A percentile compares a stretch with the other conserved stretches of the same genome.
Evolutionary conservation across 805 yeast species (phyloP).

Genomic region (Starmerella bombicola): DNA sequence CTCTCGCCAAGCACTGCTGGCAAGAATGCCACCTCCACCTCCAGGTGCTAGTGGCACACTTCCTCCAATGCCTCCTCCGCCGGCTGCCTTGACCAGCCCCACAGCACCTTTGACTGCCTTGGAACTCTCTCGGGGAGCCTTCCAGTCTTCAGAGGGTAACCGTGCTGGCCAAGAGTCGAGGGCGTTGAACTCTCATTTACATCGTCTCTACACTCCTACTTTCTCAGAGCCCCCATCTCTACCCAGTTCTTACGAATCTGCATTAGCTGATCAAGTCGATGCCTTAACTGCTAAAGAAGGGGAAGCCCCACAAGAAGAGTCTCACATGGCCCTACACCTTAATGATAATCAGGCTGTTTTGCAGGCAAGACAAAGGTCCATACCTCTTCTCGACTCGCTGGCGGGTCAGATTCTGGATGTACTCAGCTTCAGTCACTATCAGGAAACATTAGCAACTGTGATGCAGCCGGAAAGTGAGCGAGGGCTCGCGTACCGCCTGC

Average conservation of each 20-base stretch:
- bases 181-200: not conserved
- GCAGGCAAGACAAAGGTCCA: conserved; percentile 17
- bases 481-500: conserved; percentile 46
- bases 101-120: conserved; percentile 9
- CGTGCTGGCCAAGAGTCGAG: not conserved
- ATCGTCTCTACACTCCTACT: not conserved
- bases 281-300: not conserved
- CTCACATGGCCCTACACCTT: conserved; percentile 4
- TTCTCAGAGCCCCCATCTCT: conserved; percentile 5
- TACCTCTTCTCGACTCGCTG: conserved; percentile 69
- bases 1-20: not conserved
- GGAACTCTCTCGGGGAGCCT: not conserved
- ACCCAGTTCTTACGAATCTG: conserved; percentile 10
- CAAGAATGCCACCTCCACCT: conserved; percentile 18
- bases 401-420: conserved; percentile 67
- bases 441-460: conserved; percentile 58
- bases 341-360: conserved; percentile 14
- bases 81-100: conserved; percentile 18
- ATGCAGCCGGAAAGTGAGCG: conserved; percentile 52
- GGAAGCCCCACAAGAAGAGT: not conserved
- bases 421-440: conserved; percentile 54
- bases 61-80: conserved; percentile 22
- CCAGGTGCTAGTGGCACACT: conserved; percentile 12
- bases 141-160: not conserved
- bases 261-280: conserved; percentile 16